Base-by-base conservation (phyloP, 768 basidiomycete genomes). In the Crassisporium funariophilum region DNA sequence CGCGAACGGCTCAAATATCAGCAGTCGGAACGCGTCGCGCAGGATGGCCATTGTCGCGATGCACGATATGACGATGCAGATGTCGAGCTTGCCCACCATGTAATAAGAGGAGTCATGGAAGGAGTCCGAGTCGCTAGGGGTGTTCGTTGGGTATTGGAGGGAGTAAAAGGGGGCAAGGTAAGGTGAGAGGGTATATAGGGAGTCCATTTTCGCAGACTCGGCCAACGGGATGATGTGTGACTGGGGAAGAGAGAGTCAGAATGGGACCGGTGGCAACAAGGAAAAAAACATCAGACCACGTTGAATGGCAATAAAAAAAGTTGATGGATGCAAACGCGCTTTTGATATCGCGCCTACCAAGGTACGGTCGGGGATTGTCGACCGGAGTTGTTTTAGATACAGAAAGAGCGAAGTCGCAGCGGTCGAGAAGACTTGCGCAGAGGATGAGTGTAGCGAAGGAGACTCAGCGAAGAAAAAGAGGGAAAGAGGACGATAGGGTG, bases 31-130 rank as follows among this genome's bases (percentile, higher is more conserved):
- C 23, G 81, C 68, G 70, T 95, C 95, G 51, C 97, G 83, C 20
- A 92, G 65, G 42, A 93, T 57, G n/a, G 91, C 91, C 82, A 97
- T 93, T 55, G 86, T 71, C 11, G 86, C 79, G 47, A 97, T 90
- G 66, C 81, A 88, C n/a, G 84, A 79, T 45, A 93, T 67, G 47
- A 94, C 75, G 58, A 95, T 62, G 60, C 83, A 92, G n/a, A 78
- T 66, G 64, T 99, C 97, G 49, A 79, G 75, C 21, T 71, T 69
- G n/a, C 92, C 92, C 17, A 80, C 83, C 40, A 60, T 72, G 63
- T 91, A 95, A 64, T 91, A 86, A 41, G 65, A 53, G 31, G 85
- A 83, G 64, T 82, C 61, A 22, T 72, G 83, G 68, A 90, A 92
- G 4, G 87, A 88, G 70, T 91, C 89, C 40, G 83, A 74, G 22